These are phyloP conservation scores for Thinopyrum elongatum DNA, from an alignment of 176 grass and related monocot genomes.

Conservation along the genomic window DNA sequence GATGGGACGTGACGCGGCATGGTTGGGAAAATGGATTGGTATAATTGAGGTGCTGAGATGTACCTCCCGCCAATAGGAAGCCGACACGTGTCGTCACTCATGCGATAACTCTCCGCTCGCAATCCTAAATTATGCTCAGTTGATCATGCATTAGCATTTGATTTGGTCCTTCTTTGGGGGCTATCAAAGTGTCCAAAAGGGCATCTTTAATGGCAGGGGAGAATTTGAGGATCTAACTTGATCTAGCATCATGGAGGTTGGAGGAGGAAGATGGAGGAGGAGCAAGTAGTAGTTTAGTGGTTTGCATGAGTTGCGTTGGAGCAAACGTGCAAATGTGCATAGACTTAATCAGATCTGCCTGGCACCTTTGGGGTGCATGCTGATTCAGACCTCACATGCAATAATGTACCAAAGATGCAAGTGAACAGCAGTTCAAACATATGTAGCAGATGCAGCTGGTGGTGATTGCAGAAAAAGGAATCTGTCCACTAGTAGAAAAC, in stretches of 20 bases:
- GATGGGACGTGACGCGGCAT: conserved; percentile 46
- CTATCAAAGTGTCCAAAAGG: conserved; percentile 37
- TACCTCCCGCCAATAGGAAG: neutral
- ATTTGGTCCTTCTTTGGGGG: conserved; percentile 17
- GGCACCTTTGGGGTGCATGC: conserved; percentile 32
- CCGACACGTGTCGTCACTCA: too few species aligned
- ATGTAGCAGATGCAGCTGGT: conserved; percentile 26
- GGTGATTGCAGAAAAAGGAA: conserved; percentile 13
- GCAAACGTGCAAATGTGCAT: conserved; percentile 32
- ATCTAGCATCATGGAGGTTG: conserved; percentile 23
- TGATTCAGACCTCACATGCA: conserved; percentile 45
- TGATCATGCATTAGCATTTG: conserved; percentile 12
- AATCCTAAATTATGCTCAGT: too few species aligned
- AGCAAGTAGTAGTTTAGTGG: conserved; percentile 44
- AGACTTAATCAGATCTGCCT: conserved; percentile 39
- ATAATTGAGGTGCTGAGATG: conserved; percentile 28
- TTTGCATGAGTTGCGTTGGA: conserved; percentile 44
- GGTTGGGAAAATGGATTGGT: conserved; percentile 11
- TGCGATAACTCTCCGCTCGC: too few species aligned
- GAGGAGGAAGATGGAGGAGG: neutral
- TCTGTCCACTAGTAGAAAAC: too few species aligned
- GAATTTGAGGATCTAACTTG: conserved; percentile 38
- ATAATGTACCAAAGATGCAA: conserved; percentile 1
- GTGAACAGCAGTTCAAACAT: conserved; percentile 26
- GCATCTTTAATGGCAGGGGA: conserved; percentile 30